Evolutionary conservation across 1,139 yeast genomes (phyloP).

Genomic region (Hansenula anomala): DNA sequence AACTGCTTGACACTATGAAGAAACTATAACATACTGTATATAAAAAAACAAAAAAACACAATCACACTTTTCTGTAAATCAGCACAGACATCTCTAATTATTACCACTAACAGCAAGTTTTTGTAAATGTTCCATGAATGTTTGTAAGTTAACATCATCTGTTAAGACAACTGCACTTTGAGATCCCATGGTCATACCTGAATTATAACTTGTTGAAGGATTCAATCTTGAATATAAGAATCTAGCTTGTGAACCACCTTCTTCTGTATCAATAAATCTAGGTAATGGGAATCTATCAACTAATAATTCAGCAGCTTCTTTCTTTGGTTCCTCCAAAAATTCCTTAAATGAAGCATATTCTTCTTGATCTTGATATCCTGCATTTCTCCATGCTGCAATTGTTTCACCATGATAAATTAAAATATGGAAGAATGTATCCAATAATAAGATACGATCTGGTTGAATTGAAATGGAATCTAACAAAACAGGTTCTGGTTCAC

Average conservation of each 20-base stretch:
- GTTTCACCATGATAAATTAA: constrained; percentile 94
- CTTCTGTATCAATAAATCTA: constrained; percentile 92
- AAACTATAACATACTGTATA: no score
- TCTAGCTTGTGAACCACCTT: constrained; percentile 97
- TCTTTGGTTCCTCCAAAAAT: constrained; percentile 83
- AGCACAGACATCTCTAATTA: constrained; percentile 17
- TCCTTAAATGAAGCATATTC: constrained; percentile 86
- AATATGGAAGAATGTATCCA: constrained; percentile 95
- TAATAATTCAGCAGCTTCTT: constrained; percentile 87
- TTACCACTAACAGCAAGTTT: constrained; percentile 65
- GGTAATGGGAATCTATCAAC: constrained; percentile 96
- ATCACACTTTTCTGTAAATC: no score
- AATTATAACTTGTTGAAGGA: constrained; percentile 82
- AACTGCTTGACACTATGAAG: neutral
- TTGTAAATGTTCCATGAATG: constrained; percentile 86
- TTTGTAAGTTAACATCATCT: constrained; percentile 90
- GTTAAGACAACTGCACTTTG: constrained; percentile 80
- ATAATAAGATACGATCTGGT: constrained; percentile 79
- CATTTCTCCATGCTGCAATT: constrained; percentile 94
- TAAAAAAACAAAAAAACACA: no score
- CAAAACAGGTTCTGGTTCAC: constrained; percentile 89
- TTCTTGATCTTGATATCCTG: constrained; percentile 87
- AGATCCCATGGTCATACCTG: constrained; percentile 34
- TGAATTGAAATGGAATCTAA: constrained; percentile 90
- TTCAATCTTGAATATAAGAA: constrained; percentile 90